phyloP scores from a whole-genome alignment of 805 yeast species.

The Lachancea mirantina region DNA sequence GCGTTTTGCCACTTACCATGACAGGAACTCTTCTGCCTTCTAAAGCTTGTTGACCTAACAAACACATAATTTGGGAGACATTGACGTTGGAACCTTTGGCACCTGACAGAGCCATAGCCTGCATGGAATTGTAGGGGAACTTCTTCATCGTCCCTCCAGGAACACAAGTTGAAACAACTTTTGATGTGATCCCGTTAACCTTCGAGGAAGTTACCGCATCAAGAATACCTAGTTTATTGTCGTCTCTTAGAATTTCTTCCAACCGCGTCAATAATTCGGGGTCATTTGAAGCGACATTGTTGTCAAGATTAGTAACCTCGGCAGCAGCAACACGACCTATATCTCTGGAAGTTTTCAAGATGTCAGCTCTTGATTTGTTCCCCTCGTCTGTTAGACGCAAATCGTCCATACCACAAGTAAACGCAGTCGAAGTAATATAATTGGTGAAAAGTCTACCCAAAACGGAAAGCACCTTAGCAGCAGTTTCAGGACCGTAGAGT shows the following conservation, averaged over 20 bases:
- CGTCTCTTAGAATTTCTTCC: slow-evolving; percentile 93
- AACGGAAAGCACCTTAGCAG: slow-evolving; percentile 86
- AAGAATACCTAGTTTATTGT: slow-evolving; percentile 80
- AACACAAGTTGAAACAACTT: slow-evolving; percentile 88
- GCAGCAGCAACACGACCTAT: slow-evolving; percentile 89
- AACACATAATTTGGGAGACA: slow-evolving; percentile 98
- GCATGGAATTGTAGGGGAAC: slow-evolving; percentile 96
- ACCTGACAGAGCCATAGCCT: slow-evolving; percentile 97
- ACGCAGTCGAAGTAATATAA: slow-evolving; percentile 84
- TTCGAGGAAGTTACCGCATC: slow-evolving; percentile 94
- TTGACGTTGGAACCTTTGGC: slow-evolving; percentile 98
- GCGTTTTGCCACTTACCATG: slow-evolving; percentile 96
- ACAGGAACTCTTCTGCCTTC: slow-evolving; percentile 99
- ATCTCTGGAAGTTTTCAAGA: slow-evolving; percentile 67
- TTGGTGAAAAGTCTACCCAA: slow-evolving; percentile 92
- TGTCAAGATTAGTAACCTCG: slow-evolving; percentile 81
- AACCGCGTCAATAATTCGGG: slow-evolving; percentile 78
- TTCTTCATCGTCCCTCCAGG: slow-evolving; percentile 94
- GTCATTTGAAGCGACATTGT: slow-evolving; percentile 43
- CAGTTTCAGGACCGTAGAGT: slow-evolving; percentile 84
- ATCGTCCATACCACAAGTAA: slow-evolving; percentile 99
- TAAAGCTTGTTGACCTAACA: slow-evolving; percentile 96
- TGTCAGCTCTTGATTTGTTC: slow-evolving; percentile 78
- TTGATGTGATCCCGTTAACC: slow-evolving; percentile 88
- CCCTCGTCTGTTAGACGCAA: slow-evolving; percentile 87